phyloP scores from a whole-genome alignment of 306 rosid species.

The Sphenostylis stenocarpa region DNA sequence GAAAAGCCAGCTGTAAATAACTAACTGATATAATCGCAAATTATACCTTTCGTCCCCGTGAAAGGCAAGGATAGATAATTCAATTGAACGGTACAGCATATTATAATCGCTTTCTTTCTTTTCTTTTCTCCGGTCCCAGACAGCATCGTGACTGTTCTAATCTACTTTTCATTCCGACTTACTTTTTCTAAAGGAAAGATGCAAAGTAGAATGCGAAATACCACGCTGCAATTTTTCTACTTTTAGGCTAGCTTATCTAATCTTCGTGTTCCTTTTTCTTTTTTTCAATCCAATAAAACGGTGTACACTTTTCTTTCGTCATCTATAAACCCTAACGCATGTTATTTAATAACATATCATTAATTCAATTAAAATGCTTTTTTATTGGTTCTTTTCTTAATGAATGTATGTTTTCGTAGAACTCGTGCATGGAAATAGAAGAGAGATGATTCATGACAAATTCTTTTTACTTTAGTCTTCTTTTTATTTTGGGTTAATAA shows the following conservation, averaged over 20 bases:
- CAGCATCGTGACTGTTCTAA: not conserved
- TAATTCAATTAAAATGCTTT: not conserved
- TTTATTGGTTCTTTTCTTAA: not conserved
- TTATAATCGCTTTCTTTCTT: not conserved
- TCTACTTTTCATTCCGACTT: slow-evolving; percentile 3
- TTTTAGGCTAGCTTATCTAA: not conserved
- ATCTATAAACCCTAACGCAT: not conserved
- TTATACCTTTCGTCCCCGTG: not conserved
- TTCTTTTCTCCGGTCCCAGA: not conserved
- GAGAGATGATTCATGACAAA: not conserved
- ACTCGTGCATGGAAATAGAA: not conserved
- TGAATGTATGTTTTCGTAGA: not conserved
- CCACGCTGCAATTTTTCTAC: not conserved
- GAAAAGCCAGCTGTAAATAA: not conserved
- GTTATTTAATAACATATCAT: not conserved
- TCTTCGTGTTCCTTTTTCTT: not conserved
- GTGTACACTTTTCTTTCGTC: not conserved
- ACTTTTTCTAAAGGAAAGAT: not conserved
- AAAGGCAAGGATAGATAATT: not conserved
- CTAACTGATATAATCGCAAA: not conserved
- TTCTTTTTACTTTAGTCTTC: not conserved
- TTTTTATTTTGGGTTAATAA: not conserved
- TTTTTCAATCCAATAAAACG: not conserved
- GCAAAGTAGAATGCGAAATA: not conserved
- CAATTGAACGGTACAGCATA: not conserved